Evolutionary conservation across 352 stramenopile species (phyloP), one percentile per base, ranked within the genome.

Genomic region (Globisporangium cylindrosporum): DNA sequence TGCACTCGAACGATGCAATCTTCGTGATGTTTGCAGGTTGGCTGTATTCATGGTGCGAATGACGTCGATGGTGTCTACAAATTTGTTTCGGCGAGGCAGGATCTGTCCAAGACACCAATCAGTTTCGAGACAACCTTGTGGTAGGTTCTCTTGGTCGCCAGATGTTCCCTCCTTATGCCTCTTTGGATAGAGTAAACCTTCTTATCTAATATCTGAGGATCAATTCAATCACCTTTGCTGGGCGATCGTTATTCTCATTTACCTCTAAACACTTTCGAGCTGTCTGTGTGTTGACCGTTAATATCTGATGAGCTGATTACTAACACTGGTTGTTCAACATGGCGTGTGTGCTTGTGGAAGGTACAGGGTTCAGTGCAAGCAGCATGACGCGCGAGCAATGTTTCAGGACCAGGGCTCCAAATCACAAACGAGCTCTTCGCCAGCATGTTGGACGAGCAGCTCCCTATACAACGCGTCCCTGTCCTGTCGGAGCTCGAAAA

Each of bases 281-380:
- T 24, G 6, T 59, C 25, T 20, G 53, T 38, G 54, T 41, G 14
- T 41, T 41, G 54, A n/a, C 24, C 18, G 14, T n/a, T 41, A 15
- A 34, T 9, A 51, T 51, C 18, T 15, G 29, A 60, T 60, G 55
- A 29, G 29, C 27, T 60, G 55, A 60, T 46, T 60, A 46, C 3
- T 43, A 43, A 60, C 27, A 36, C 18, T 22, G 7, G 27, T 60
- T 60, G 55, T 60, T 60, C 27, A 60, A 60, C 29, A 27, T 60
- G 55, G 55, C 27, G 27, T 46, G 29, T 22, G 53, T 12, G 24
- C 22, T 20, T 9, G 55, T 22, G 9, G 24, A 18, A 25, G 14
- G 14, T 29, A 12, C 5, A 34, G 22, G 9, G 10, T 27, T 29
- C 24, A 12, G 25, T 32, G 24, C 24, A 34, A 58, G 24, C 24